Conservation (phyloP, 352 stramenopile genomes). For the Globisporangium recalcitrans region DNA sequence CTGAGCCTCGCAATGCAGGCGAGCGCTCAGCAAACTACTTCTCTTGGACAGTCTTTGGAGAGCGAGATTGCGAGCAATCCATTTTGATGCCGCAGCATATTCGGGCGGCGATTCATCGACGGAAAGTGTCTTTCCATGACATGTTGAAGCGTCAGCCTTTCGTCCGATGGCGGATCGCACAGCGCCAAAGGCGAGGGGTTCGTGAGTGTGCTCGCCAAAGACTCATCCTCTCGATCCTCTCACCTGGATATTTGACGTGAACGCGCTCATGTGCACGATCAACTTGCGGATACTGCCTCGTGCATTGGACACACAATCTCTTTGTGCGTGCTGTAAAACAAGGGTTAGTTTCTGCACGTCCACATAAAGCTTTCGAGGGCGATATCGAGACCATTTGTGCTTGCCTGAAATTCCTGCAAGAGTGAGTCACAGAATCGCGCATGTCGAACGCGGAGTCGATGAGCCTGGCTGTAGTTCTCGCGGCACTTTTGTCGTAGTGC, state of each 20-base stretch:
- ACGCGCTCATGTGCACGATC: neutral
- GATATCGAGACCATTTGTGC: neutral
- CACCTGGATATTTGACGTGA: neutral
- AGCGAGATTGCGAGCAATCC: neutral
- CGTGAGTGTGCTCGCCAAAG: neutral
- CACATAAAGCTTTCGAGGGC: neutral
- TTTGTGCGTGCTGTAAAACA: neutral
- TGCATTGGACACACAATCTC: neutral
- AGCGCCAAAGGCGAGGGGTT: neutral
- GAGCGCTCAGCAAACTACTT: neutral
- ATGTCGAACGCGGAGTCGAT: neutral
- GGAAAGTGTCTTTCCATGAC: neutral
- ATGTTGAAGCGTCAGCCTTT: neutral
- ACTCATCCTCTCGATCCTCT: neutral
- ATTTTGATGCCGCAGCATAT: conserved; percentile 3
- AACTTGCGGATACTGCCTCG: neutral
- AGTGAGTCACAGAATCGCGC: neutral
- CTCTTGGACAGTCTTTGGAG: neutral
- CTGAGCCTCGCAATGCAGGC: neutral
- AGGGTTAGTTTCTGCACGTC: neutral
- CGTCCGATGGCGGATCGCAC: conserved; percentile 1
- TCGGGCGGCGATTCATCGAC: neutral
- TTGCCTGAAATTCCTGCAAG: neutral
- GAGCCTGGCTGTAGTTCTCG: neutral
- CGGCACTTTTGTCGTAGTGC: neutral